Evolutionary conservation across 2,329 filamentous ascomycete genomes (phyloP), one percentile per base, ranked within the genome.

Genomic region (Fusarium verrucosum): DNA sequence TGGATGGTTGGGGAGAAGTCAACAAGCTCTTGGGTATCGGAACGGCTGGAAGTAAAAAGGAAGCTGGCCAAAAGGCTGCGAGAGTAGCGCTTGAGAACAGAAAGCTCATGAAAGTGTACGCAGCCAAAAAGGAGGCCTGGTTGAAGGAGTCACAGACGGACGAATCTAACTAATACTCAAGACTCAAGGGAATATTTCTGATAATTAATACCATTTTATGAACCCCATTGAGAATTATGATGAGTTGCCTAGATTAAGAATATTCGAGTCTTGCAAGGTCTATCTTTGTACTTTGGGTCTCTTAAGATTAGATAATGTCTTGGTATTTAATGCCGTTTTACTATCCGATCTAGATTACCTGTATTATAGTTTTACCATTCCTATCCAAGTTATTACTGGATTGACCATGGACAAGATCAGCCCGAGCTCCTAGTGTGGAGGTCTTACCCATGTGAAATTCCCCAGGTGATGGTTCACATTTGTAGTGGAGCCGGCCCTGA

Each of bases 31-130:
- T 94, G 7, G 91, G 87, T 0, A 81, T 80, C 40, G 91, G 89
- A 1, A 84, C 83, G 28, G 90, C 85, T 2, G 77, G 86, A 62
- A 86, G 83, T 51, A 92, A 92, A 77, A 86, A 85, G 54, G 88
- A 92, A 54, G 91, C 90, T 2, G 88, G 88, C 0, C 79, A 84
- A 14, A 87, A 85, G 65, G 91, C 91, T 2, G 91, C 91, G 1
- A 76, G 79, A 37, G 79, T 81, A 66, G 89, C 89, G 1, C 70
- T 94, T 72, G 79, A 82, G 37, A 88, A 92, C 71, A 89, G 87
- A 73, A 89, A 88, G 70, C 67, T 91, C 64, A 85, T 88, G 43
- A 82, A 81, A 62, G 71, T 75, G 22, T 83, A 82, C 35, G 70
- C 74, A 20, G 77, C 79, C 20, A 84, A 83, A 71, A 87, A 83